These are phyloP conservation scores for Spizellomyces sp. DNA, from an alignment of 192 early-diverging fungal species.

Conservation along the genomic window DNA sequence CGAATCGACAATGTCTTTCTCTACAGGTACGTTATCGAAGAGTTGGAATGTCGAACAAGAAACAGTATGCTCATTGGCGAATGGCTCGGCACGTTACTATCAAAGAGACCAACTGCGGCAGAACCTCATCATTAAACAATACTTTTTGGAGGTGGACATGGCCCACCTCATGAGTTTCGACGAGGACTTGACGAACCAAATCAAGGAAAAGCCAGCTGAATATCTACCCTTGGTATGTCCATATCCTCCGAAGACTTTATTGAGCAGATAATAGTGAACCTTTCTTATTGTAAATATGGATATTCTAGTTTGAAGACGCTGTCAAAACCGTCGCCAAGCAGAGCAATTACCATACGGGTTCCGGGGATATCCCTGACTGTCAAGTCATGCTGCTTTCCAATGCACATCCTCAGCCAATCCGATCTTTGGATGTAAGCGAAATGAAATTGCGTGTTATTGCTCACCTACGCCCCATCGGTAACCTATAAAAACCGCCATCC, in stretches of 20 bases:
- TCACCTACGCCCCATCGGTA: background rate
- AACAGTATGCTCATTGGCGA: conserved; percentile 12
- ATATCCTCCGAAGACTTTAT: conserved; percentile 1
- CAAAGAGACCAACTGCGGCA: conserved; percentile 85
- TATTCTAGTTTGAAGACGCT: conserved; percentile 82
- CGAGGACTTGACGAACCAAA: conserved; percentile 77
- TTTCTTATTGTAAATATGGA: background rate
- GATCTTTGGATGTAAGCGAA: conserved; percentile 79
- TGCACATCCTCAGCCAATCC: conserved; percentile 84
- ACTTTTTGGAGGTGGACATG: conserved; percentile 86
- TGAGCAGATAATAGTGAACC: background rate
- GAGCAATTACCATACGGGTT: conserved; percentile 53
- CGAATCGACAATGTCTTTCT: conserved; percentile 81
- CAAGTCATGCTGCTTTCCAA: conserved; percentile 89
- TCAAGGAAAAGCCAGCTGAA: conserved; percentile 79
- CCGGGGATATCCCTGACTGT: conserved; percentile 73
- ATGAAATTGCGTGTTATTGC: background rate
- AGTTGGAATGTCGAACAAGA: background rate
- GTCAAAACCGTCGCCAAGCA: conserved; percentile 75
- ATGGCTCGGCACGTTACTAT: background rate
- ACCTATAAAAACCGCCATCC: no score
- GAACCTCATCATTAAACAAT: conserved; percentile 75
- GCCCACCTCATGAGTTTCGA: conserved; percentile 82
- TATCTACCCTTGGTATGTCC: conserved; percentile 74
- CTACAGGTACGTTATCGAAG: conserved; percentile 61